Evolutionary conservation across 2,329 filamentous ascomycete species (phyloP).

Genomic region (Colletotrichum liriopes): DNA sequence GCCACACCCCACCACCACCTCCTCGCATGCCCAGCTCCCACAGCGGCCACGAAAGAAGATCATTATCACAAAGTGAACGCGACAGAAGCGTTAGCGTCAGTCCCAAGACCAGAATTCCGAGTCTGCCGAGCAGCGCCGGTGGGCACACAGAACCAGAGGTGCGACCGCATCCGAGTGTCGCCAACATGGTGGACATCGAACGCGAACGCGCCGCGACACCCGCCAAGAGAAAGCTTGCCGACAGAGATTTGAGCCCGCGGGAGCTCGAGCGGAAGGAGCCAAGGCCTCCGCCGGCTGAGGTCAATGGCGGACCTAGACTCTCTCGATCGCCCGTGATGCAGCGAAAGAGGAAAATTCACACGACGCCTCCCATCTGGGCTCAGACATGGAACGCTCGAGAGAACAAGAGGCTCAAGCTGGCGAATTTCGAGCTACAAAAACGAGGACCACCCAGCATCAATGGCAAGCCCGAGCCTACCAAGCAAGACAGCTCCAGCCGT

Average conservation of each 20-base stretch:
- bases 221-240: slow-evolving; percentile 65
- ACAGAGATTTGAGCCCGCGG: slow-evolving; percentile 63
- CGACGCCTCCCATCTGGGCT: slow-evolving; percentile 65
- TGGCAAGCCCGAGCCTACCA: slow-evolving; percentile 54
- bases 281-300: slow-evolving; percentile 65
- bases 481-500: slow-evolving; percentile 56
- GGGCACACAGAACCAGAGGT: slow-evolving; percentile 40
- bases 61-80: slow-evolving; percentile 73
- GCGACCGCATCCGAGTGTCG: slow-evolving; percentile 39
- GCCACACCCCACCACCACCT: slow-evolving; percentile 52
- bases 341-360: slow-evolving; percentile 59
- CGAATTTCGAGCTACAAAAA: slow-evolving; percentile 64
- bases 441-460: slow-evolving; percentile 55
- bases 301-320: slow-evolving; percentile 58
- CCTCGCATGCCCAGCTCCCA: slow-evolving; percentile 58
- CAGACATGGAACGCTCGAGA: slow-evolving; percentile 55
- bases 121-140: slow-evolving; percentile 63
- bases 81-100: slow-evolving; percentile 83
- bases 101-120: slow-evolving; percentile 79
- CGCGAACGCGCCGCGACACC: slow-evolving; percentile 56
- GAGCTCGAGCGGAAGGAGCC: slow-evolving; percentile 66
- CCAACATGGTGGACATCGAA: slow-evolving; percentile 50
- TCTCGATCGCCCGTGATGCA: slow-evolving; percentile 47
- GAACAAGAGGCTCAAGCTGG: slow-evolving; percentile 56
- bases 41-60: slow-evolving; percentile 65